Evolutionary conservation across 2,329 filamentous ascomycete genomes (phyloP), one percentile per base, ranked within the genome.

Genomic region (Colletotrichum horii): DNA sequence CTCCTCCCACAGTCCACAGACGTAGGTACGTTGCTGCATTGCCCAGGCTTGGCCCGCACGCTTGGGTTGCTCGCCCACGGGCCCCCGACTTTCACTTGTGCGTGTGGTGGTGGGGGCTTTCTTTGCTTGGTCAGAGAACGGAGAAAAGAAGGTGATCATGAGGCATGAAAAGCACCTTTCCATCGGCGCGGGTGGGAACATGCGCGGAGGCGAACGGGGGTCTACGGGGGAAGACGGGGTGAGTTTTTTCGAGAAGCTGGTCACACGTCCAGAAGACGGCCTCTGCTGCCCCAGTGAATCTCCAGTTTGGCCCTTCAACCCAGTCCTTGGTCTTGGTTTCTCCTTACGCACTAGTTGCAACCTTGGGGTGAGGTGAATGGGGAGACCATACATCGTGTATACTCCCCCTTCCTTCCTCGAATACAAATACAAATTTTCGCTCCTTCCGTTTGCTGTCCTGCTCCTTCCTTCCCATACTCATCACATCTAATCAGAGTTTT

Each of bases 201-300:
- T 36, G 34, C 65, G 70, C 73, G 70, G 73, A 75, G 73, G 73
- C 70, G 70, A 68, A 73, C 73, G 70, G 70, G 73, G 73, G 66
- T 32, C 19, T 75, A 75, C 70, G 70, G 74, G 74, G 70, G 34
- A 52, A 65, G 68, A 52, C 55, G 55, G 38, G 70, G 70, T 68
- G 70, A 60, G 55, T 22, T 36, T 52, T 52, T 66, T 56, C 34
- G 26, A 71, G 56, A 55, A 75, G 70, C 56, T 71, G 64, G 60
- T 65, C 68, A 64, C 68, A 62, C 26, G 67, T 61, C 56, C 52
- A 38, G 9, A 38, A 36, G 16, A 38, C 24, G 24, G 36, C 24
- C 22, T 64, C 28, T 64, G 28, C 22, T 28, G 62, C 36, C 62
- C 62, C 62, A 66, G 36, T 66, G 38, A 66, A 66, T 66, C 43